Base-by-base conservation (phyloP, 495 filamentous ascomycete genomes). In the Pseudotulostoma volvatum region DNA sequence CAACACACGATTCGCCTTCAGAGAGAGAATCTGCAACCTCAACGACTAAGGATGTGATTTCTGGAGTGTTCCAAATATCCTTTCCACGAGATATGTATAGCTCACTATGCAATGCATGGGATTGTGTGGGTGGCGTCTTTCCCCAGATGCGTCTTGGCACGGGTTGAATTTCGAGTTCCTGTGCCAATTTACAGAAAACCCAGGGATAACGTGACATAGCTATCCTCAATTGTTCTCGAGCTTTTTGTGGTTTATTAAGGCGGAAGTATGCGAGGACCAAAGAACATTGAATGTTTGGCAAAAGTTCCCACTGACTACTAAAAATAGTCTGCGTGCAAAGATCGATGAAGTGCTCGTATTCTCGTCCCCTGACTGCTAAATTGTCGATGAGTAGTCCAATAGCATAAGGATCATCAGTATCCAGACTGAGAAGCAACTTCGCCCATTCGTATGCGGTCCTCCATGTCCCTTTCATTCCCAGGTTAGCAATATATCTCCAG, bases 391-490 rank as follows among this genome's bases (percentile, higher is more conserved):
- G 56, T 14, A 90, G 67, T 32, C 70, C 67, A 41, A 94, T 69
- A 41, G 71, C 79, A 47, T 94, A 94, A 1, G 86, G 87, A 54
- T 99, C 90, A 0, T 57, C 64, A n/a, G 75, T 74, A 46, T 81
- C 73, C 36, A 99, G 56, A 42, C 76, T 72, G 1, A 94, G 62
- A 7, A 93, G 56, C 7, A 96, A 59, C 56, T 92, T 93, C 4
- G 79, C 71, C 84, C 87, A 99, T 56, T 96, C 92, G 34, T 85
- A 78, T 0, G 84, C 82, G 1, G 90, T 96, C 19, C 85, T 71
- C 68, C 82, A 93, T 9, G 87, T 94, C n/a, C 87, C 85, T 48
- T 90, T 85, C 69, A 82, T 78, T 7, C 79, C 68, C 7, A 96
- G 66, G 42, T 81, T 84, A 38, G 67, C 70, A 48, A 94, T 77